Percentiles rank a stretch among this genome's conserved stretches.
Conservation (phyloP, 31 red algal species). For the Bonnemaisonia californica region DNA sequence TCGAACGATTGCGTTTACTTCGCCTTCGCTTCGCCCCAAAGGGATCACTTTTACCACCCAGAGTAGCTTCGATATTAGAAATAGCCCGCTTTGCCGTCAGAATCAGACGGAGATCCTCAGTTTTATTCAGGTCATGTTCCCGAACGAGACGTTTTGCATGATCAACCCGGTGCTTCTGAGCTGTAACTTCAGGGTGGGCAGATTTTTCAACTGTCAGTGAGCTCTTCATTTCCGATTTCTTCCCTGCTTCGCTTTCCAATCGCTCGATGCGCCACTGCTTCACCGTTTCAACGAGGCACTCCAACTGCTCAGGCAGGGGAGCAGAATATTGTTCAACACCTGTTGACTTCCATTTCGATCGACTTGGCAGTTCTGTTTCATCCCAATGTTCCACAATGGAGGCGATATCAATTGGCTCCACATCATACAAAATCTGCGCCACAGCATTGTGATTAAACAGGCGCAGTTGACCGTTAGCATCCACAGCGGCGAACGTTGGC, state of each 20-base stretch:
- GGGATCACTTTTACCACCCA: slow-evolving; percentile 34
- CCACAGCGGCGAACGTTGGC: slow-evolving; percentile 59
- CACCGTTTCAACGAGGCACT: slow-evolving; percentile 27
- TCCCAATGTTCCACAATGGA: slow-evolving; percentile 35
- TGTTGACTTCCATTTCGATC: slow-evolving; percentile 41
- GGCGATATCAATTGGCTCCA: slow-evolving; percentile 45
- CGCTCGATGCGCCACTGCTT: slow-evolving; percentile 32
- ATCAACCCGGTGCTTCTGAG: slow-evolving; percentile 37
- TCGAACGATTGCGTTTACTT: slow-evolving; percentile 7
- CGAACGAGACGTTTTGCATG: slow-evolving; percentile 32
- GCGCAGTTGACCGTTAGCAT: slow-evolving; percentile 51
- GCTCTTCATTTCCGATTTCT: neutral
- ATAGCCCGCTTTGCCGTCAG: slow-evolving; percentile 46
- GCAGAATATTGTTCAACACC: slow-evolving; percentile 42
- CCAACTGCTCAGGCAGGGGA: slow-evolving; percentile 38
- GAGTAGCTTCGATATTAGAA: slow-evolving; percentile 38
- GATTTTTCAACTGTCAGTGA: neutral
- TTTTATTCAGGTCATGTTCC: slow-evolving; percentile 40
- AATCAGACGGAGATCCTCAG: slow-evolving; percentile 9
- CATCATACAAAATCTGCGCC: slow-evolving; percentile 47
- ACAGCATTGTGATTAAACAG: slow-evolving; percentile 62
- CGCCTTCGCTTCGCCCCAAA: slow-evolving; percentile 30
- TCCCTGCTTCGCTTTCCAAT: neutral
- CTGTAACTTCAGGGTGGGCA: slow-evolving; percentile 42
- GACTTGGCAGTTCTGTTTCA: slow-evolving; percentile 29